Conservation (phyloP, 306 rosid species). For the Nissolia schottii region DNA sequence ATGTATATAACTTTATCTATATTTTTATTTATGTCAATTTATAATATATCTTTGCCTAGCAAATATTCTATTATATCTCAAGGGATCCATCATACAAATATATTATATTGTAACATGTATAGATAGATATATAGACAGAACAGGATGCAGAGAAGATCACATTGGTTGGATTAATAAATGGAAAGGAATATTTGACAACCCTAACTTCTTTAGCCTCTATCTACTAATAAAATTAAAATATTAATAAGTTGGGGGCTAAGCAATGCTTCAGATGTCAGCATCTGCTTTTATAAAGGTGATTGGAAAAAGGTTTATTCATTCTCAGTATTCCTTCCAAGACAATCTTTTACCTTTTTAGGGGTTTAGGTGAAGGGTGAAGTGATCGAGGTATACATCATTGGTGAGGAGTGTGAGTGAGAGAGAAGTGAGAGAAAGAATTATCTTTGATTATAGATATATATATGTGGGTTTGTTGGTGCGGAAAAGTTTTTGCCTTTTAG, state of each 20-base stretch:
- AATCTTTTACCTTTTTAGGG: slow-evolving; percentile 44
- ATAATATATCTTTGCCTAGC: background rate
- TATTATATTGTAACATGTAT: background rate
- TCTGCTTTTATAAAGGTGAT: slow-evolving; percentile 49
- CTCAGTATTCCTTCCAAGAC: slow-evolving; percentile 56
- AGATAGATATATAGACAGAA: slow-evolving; percentile 2
- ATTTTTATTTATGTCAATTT: background rate
- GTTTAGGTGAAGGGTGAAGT: slow-evolving; percentile 43
- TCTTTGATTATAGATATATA: slow-evolving; percentile 7
- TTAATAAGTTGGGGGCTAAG: background rate
- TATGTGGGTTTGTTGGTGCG: slow-evolving; percentile 15
- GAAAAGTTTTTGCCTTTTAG: background rate
- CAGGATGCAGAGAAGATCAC: background rate
- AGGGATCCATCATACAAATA: slow-evolving; percentile 8
- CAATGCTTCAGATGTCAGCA: slow-evolving; percentile 51
- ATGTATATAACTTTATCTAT: no score
- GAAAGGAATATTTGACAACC: slow-evolving; percentile 36
- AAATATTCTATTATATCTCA: slow-evolving; percentile 18
- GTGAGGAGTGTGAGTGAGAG: background rate
- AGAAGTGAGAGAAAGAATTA: background rate
- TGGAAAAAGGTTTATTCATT: slow-evolving; percentile 37
- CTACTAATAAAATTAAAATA: slow-evolving; percentile 19
- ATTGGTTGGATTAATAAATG: slow-evolving; percentile 14
- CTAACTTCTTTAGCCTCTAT: slow-evolving; percentile 4
- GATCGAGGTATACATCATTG: slow-evolving; percentile 26